Base-by-base conservation (phyloP, 1,284 basidiomycete genomes). In the Naganishia albida region DNA sequence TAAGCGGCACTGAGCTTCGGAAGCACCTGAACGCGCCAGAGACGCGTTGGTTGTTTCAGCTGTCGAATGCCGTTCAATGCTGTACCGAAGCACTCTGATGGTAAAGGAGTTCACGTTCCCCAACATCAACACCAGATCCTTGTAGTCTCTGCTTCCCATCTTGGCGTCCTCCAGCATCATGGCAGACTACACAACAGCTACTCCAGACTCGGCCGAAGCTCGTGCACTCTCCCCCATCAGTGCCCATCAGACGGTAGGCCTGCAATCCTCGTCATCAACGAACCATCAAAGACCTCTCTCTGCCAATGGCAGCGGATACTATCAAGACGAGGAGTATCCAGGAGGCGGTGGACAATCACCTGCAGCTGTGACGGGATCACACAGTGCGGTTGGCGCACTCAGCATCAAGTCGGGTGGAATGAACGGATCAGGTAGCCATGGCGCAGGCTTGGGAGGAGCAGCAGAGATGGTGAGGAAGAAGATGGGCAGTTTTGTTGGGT, bases 401-500 rank as follows among this genome's bases (percentile, higher is more conserved):
- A 50, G 57, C 46, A 39, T 50, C 57, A 60, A 50, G 46, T 60
- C 57, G 4, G 34, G 34, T 12, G 34, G 28, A 20, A 48, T 34
- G 23, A 60, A 60, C 48, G 57, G 57, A 16, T 39, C 44, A 18
- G 38, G 34, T 15, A 48, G 55, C 28, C 55, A 57, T 34, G 43
- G 44, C 23, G 55, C 43, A 12, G 57, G 34, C 2, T 38, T 53
- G 18, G 51, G 51, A 38, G 57, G 57, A 40, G 57, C 46, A 25
- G 57, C 57, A 63, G 26, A 69, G 39, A 62, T 72, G 50, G 69
- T 73, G 44, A 74, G 74, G 72, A 80, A 78, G 72, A 77, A 75
- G 64, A 70, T 81, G 62, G 70, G 72, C 18, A 77, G 76, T 44
- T 79, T 75, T 75, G 78, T 94, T 65, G 87, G 87, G 50, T 88